Percentiles rank a stretch among this genome's conserved stretches.
phyloP scores from a whole-genome alignment of 805 yeast genomes.

The Pichia rugopelliculosa region DNA sequence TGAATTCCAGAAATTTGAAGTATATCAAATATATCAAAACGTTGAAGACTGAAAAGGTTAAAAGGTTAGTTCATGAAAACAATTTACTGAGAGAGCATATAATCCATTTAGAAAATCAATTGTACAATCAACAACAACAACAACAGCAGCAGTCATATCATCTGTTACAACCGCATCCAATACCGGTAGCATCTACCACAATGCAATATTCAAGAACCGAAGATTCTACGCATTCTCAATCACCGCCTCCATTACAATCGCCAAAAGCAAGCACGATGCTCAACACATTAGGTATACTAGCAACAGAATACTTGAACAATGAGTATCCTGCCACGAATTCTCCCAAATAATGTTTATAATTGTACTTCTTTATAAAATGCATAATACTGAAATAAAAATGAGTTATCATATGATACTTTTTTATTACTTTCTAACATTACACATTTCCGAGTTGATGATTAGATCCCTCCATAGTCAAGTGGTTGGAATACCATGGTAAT shows the following conservation, averaged over 20 bases:
- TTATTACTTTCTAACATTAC: too few relatives aligned
- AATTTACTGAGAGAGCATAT: slow-evolving; percentile 20
- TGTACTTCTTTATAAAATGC: background rate
- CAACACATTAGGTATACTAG: slow-evolving; percentile 30
- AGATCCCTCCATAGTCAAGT: too few relatives aligned
- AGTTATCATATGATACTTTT: too few relatives aligned
- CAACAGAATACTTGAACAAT: slow-evolving; percentile 29
- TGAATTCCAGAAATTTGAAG: slow-evolving; percentile 26
- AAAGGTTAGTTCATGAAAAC: slow-evolving; percentile 24
- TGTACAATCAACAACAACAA: background rate
- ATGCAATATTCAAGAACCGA: background rate
- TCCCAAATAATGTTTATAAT: background rate
- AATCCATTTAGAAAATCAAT: slow-evolving; percentile 3
- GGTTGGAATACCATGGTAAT: too few relatives aligned
- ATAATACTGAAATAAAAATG: too few relatives aligned
- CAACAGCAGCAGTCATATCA: background rate
- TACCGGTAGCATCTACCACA: background rate
- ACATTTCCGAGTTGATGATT: too few relatives aligned
- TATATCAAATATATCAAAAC: slow-evolving; percentile 26
- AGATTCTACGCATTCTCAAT: background rate
- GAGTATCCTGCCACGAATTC: slow-evolving; percentile 11
- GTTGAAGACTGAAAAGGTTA: slow-evolving; percentile 25
- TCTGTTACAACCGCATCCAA: background rate
- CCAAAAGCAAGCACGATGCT: slow-evolving; percentile 19
- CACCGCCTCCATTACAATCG: background rate